Evolutionary conservation across 495 filamentous ascomycete genomes (phyloP), one percentile per base, ranked within the genome.

Genomic region (Penicillium chermesinum): DNA sequence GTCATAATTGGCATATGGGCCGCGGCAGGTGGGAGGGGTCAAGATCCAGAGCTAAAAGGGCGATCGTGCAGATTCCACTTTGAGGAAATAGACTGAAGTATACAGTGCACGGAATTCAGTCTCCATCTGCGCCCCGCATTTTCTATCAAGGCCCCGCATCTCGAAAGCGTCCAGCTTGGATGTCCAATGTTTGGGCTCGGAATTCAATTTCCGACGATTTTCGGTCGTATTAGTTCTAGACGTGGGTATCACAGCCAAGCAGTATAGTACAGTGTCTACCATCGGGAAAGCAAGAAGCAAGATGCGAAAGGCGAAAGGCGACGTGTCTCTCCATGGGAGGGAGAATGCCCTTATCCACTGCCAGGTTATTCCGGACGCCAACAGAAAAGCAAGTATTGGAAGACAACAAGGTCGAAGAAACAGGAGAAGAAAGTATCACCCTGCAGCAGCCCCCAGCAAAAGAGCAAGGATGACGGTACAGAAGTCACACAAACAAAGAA

Each of bases 261-360:
- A 62, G 59, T 60, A 62, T 50, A 59, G 48, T 57, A 57, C 57
- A 59, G 50, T 41, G 53, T 62, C 53, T 62, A 62, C 59, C 53
- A 51, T 48, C 41, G 48, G 58, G 49, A 50, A 56, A 56, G 50
- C 38, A 50, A 47, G 43, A 25, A 44, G 35, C 40, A 34, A 15
- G 20, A 50, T 33, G 50, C 38, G 48, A 49, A 39, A 18, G 43
- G 35, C 40, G 39, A 15, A 49, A 16, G 46, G 33, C 27, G 42
- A n/a, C 42, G 9, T 38, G 38, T n/a, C n/a, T n/a, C n/a, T n/a
- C n/a, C n/a, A n/a, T n/a, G n/a, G n/a, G 38, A 27, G 33, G 16
- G 16, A 9, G 1, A 39, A 37, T 52, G 36, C 49, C 27, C 20
- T 36, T 35, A 34, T 48, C 44, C 50, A 53, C 21, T 48, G 33